Conservation (phyloP, 2,329 filamentous ascomycete genomes). For the Fusarium nelsonii region DNA sequence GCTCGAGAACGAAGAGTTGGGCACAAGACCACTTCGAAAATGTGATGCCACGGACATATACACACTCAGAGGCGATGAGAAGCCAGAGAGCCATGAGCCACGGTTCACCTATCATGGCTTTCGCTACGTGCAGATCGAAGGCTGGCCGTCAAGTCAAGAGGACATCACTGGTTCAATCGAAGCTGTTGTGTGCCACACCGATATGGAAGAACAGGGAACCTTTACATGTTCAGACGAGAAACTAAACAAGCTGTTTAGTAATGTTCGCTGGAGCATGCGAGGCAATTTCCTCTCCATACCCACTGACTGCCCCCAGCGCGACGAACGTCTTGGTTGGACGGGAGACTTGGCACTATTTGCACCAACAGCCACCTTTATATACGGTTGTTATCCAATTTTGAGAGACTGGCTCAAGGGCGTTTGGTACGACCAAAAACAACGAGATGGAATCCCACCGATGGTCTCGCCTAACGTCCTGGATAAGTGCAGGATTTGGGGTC, state of each 20-base stretch:
- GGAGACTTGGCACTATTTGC: conserved; percentile 64
- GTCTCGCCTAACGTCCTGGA: conserved; percentile 37
- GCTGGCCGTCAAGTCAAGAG: conserved; percentile 54
- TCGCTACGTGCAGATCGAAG: conserved; percentile 62
- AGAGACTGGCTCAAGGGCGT: conserved; percentile 29
- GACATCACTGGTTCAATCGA: conserved; percentile 42
- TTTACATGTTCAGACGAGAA: conserved; percentile 65
- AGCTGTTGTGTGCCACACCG: conserved; percentile 61
- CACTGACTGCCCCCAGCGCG: conserved; percentile 69
- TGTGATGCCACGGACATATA: conserved; percentile 65
- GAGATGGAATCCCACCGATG: conserved; percentile 39
- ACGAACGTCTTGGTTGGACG: conserved; percentile 67
- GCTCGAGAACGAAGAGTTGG: conserved; percentile 61
- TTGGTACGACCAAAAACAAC: conserved; percentile 33
- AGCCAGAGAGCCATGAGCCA: conserved; percentile 53
- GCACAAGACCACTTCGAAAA: conserved; percentile 55
- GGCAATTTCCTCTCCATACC: conserved; percentile 70
- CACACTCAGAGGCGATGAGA: conserved; percentile 45
- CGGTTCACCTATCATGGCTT: conserved; percentile 69
- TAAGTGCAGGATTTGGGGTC: conserved; percentile 29
- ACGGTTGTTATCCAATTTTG: conserved; percentile 59
- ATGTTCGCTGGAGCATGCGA: conserved; percentile 68
- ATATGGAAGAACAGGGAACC: conserved; percentile 63
- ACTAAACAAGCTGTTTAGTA: conserved; percentile 67
- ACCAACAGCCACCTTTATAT: conserved; percentile 65